phyloP scores from a whole-genome alignment of 2,329 filamentous ascomycete genomes.

The Colletotrichum horii region DNA sequence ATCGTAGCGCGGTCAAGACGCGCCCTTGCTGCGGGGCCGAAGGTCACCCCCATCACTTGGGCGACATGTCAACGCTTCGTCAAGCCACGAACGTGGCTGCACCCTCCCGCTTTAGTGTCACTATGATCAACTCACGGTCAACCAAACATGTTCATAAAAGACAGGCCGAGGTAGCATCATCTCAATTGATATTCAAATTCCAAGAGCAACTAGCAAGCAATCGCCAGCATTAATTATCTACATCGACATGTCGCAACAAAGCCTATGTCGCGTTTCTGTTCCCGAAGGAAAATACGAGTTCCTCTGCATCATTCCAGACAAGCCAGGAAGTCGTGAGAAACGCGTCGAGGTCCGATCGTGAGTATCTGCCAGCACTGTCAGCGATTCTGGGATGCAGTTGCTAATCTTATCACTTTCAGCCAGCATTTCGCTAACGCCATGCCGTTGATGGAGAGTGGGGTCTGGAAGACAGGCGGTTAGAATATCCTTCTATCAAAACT shows the following conservation, averaged over 20 bases:
- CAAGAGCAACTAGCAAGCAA: neutral
- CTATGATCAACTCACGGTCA: neutral
- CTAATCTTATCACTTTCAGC: neutral
- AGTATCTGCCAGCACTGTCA: neutral
- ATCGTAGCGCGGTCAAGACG: neutral
- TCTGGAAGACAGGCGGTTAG: neutral
- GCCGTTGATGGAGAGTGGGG: neutral
- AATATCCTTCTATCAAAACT: neutral
- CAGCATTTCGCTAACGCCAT: neutral
- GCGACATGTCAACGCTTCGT: neutral
- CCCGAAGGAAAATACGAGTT: neutral
- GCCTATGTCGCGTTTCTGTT: neutral
- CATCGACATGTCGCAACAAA: neutral
- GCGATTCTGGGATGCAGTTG: neutral
- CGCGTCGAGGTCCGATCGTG: neutral
- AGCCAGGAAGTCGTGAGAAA: neutral
- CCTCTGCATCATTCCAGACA: neutral
- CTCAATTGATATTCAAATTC: neutral
- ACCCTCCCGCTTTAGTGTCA: neutral
- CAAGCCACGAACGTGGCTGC: neutral
- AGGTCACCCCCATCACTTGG: neutral
- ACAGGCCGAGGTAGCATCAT: neutral
- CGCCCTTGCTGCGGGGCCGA: neutral
- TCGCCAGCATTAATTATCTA: neutral
- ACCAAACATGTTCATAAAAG: neutral